Conservation (phyloP, 73 alveolate genomes). For the Symbiodinium pilosum region DNA sequence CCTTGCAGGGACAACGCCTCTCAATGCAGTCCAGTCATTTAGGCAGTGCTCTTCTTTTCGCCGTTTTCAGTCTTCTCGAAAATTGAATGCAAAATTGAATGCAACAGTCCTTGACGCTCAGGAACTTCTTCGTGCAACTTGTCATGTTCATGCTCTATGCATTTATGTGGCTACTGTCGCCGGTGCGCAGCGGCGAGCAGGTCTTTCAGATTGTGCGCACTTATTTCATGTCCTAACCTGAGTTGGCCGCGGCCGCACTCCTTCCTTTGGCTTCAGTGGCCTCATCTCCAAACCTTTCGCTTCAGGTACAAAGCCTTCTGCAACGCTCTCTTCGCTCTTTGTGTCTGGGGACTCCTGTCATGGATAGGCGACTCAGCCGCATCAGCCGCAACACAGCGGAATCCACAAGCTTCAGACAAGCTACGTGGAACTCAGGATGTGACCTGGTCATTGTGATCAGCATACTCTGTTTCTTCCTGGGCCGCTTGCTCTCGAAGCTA, state of each 20-base stretch:
- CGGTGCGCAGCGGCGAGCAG: slow-evolving; percentile 43
- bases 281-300: too few relatives aligned
- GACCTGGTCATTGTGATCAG: slow-evolving; percentile 55
- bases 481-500: too few relatives aligned
- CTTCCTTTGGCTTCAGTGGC: too few relatives aligned
- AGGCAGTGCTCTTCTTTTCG: too few relatives aligned
- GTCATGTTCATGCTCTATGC: slow-evolving; percentile 73
- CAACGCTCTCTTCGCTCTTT: slow-evolving; percentile 41
- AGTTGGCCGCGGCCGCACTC: too few relatives aligned
- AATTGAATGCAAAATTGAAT: too few relatives aligned
- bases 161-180: slow-evolving; percentile 64
- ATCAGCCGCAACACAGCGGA: background rate
- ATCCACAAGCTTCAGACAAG: background rate
- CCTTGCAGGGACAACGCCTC: background rate
- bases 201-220: slow-evolving; percentile 84
- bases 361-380: slow-evolving; percentile 4
- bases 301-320: slow-evolving; percentile 67
- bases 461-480: slow-evolving; percentile 39
- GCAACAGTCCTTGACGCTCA: background rate
- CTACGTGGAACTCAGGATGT: slow-evolving; percentile 33
- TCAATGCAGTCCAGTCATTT: background rate
- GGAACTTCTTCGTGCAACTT: slow-evolving; percentile 48
- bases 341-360: slow-evolving; percentile 71
- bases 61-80: too few relatives aligned
- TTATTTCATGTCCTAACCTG: slow-evolving; percentile 31